Conservation (phyloP, 225 moss, liverwort and hornwort species). For the Pseudisothecium myosuroides region DNA sequence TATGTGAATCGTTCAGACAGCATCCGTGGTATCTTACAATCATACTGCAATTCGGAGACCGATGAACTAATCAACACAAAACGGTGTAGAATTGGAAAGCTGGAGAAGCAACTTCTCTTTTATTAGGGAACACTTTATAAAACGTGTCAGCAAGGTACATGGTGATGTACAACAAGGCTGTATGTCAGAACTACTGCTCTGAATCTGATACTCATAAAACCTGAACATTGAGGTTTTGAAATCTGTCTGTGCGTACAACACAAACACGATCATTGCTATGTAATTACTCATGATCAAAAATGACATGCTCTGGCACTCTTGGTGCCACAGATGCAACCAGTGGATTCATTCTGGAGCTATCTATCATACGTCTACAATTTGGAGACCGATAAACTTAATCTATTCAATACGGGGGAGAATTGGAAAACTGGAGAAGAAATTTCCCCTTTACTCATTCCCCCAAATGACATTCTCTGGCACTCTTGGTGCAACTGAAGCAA, state of each 20-base stretch:
- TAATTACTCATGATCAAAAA: neutral
- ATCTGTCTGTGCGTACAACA: neutral
- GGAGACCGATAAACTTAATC: neutral
- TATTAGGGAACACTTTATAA: neutral
- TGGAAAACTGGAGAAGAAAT: neutral
- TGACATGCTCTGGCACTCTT: neutral
- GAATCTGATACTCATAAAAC: neutral
- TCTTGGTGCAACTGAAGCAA: neutral
- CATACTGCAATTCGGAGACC: neutral
- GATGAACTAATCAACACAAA: neutral
- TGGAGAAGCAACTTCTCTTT: neutral
- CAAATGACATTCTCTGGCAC: conserved; percentile 1
- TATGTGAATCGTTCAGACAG: neutral
- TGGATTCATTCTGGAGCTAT: neutral
- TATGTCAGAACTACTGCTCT: neutral
- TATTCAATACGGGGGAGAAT: no score
- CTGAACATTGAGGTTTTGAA: neutral
- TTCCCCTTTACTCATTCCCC: neutral
- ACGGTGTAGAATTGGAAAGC: neutral
- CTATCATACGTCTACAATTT: neutral
- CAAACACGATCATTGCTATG: neutral
- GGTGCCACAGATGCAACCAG: neutral
- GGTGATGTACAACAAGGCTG: neutral
- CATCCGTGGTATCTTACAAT: neutral
- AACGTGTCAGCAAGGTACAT: neutral